These are phyloP conservation scores for Boletus rubescentipes DNA, from an alignment of 768 basidiomycete species.

Conservation along the genomic window DNA sequence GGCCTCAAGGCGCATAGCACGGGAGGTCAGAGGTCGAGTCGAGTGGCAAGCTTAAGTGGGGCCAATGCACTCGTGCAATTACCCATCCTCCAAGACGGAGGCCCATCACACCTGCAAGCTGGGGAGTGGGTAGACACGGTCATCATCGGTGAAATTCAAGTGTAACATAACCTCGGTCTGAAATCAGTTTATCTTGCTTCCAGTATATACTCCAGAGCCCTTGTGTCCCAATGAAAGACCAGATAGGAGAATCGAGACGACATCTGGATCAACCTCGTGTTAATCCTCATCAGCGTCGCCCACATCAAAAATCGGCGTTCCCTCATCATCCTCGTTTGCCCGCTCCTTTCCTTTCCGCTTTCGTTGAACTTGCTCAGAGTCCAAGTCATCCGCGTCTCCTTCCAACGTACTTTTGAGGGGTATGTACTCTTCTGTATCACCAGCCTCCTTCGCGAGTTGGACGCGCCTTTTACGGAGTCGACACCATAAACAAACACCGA, in stretches of 20 bases:
- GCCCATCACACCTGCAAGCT: conserved; percentile 40
- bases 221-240: no score
- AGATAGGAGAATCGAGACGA: neutral
- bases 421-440: conserved; percentile 61
- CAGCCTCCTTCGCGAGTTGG: conserved; percentile 21
- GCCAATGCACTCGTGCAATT: conserved; percentile 79
- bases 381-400: conserved; percentile 42
- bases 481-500: conserved; percentile 81
- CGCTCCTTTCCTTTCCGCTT: conserved; percentile 51
- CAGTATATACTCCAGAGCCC: neutral
- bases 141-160: conserved; percentile 64
- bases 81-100: conserved; percentile 43
- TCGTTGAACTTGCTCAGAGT: conserved; percentile 37
- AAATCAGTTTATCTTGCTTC: neutral
- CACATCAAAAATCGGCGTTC: conserved; percentile 53
- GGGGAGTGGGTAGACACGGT: conserved; percentile 63
- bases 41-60: conserved; percentile 74
- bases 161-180: conserved; percentile 14
- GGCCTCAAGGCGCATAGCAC: conserved; percentile 73
- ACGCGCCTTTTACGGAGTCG: conserved; percentile 37
- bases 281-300: conserved; percentile 50
- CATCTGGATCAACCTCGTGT: conserved; percentile 17
- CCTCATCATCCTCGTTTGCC: conserved; percentile 31
- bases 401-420: conserved; percentile 49
- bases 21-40: conserved; percentile 83